Conservation (phyloP, 768 basidiomycete genomes). For the Russula sp. region DNA sequence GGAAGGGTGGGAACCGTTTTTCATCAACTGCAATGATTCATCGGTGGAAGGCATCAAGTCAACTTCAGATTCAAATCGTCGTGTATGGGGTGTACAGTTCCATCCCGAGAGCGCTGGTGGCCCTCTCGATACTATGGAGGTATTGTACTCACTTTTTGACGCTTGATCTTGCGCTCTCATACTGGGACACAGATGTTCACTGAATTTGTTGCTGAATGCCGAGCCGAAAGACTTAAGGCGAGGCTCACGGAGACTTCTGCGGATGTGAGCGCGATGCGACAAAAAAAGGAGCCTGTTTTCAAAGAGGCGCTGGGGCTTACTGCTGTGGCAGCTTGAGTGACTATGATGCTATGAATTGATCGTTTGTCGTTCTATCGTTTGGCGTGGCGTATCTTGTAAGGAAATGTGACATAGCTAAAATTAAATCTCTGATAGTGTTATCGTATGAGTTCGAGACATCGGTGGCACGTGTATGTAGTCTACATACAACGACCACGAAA, state of each 20-base stretch:
- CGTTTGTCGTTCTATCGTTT: not conserved
- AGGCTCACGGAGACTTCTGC: slow-evolving; percentile 27
- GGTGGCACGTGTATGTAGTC: too few species aligned
- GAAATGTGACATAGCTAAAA: not conserved
- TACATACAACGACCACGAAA: too few species aligned
- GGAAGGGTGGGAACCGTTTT: slow-evolving; percentile 96
- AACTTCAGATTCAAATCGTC: slow-evolving; percentile 81
- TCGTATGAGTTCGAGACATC: not conserved
- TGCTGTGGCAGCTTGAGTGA: slow-evolving; percentile 33
- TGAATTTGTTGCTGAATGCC: slow-evolving; percentile 84
- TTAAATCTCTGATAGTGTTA: not conserved
- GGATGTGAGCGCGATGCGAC: slow-evolving; percentile 32
- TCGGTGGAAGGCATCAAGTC: slow-evolving; percentile 99
- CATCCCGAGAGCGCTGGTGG: slow-evolving; percentile 98
- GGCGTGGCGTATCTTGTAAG: not conserved
- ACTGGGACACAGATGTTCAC: slow-evolving; percentile 73
- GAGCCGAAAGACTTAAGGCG: slow-evolving; percentile 48
- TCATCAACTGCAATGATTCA: slow-evolving; percentile 99
- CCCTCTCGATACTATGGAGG: slow-evolving; percentile 98
- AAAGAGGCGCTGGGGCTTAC: slow-evolving; percentile 29
- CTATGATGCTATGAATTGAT: not conserved
- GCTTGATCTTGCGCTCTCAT: slow-evolving; percentile 11
- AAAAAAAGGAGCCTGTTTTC: slow-evolving; percentile 26
- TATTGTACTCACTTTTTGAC: slow-evolving; percentile 34
- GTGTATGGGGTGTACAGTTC: slow-evolving; percentile 98